These are phyloP conservation scores for Trichosporon faecale DNA, from an alignment of 1,284 basidiomycete species.

Conservation along the genomic window DNA sequence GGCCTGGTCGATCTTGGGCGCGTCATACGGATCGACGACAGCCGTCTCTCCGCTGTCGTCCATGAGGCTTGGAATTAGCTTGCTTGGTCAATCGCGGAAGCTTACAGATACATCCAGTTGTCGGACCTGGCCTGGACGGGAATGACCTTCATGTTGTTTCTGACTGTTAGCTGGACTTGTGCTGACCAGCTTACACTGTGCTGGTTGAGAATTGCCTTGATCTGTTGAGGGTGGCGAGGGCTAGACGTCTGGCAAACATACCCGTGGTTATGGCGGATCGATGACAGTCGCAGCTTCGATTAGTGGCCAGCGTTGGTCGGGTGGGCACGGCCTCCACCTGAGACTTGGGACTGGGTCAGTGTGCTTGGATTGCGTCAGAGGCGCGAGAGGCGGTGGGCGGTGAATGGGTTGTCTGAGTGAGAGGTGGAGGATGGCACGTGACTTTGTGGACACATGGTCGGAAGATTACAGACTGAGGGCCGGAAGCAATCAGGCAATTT, in stretches of 20 bases:
- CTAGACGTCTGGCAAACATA: slow-evolving; percentile 5
- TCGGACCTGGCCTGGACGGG: slow-evolving; percentile 74
- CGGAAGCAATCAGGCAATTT: background rate
- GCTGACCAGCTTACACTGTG: background rate
- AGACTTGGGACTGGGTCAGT: background rate
- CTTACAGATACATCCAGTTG: slow-evolving; percentile 77
- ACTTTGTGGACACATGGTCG: background rate
- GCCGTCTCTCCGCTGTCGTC: slow-evolving; percentile 71
- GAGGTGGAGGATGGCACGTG: background rate
- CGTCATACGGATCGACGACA: slow-evolving; percentile 66
- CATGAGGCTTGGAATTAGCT: slow-evolving; percentile 54
- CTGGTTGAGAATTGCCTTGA: background rate
- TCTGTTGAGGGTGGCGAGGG: slow-evolving; percentile 3
- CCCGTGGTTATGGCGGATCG: background rate
- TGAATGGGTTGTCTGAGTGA: background rate
- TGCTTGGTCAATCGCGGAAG: background rate
- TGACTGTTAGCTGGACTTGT: background rate
- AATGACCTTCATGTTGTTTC: slow-evolving; percentile 55
- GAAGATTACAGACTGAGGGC: background rate
- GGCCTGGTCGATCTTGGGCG: slow-evolving; percentile 66
- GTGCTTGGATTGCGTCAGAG: background rate
- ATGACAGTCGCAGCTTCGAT: background rate
- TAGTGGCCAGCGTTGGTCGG: background rate
- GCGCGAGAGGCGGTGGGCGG: background rate
- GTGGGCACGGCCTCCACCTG: slow-evolving; percentile 8